Percentiles rank a stretch among this genome's conserved stretches.
phyloP scores from a whole-genome alignment of 2,329 filamentous ascomycete genomes.

The Aspergillus proliferans region DNA sequence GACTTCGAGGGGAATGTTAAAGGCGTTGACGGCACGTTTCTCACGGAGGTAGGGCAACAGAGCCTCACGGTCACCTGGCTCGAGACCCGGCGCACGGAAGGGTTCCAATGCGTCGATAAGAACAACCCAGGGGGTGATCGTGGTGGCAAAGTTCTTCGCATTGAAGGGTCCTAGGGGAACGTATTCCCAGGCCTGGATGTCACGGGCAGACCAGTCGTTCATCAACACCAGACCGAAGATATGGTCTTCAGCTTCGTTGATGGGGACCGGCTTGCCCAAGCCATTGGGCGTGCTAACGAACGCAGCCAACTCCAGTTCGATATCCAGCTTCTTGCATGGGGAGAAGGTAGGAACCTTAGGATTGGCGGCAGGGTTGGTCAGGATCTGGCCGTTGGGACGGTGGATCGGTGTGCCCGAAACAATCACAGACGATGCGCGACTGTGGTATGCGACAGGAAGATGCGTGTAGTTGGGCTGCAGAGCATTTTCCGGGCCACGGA shows the following conservation, averaged over 20 bases:
- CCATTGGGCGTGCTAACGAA: constrained; percentile 62
- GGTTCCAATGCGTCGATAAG: constrained; percentile 68
- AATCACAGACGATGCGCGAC: constrained; percentile 68
- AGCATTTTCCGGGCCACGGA: constrained; percentile 65
- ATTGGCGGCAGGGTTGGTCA: constrained; percentile 56
- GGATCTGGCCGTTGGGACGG: constrained; percentile 69
- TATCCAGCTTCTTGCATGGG: constrained; percentile 63
- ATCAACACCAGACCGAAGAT: constrained; percentile 76
- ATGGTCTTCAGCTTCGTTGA: constrained; percentile 60
- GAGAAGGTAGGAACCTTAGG: constrained; percentile 59
- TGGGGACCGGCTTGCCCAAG: constrained; percentile 58
- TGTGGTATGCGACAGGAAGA: constrained; percentile 76
- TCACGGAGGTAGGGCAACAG: constrained; percentile 61
- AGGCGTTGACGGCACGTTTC: constrained; percentile 50
- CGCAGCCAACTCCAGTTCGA: constrained; percentile 74
- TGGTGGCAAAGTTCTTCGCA: constrained; percentile 75
- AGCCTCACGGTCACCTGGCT: constrained; percentile 46
- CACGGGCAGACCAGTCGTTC: constrained; percentile 82
- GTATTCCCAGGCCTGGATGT: constrained; percentile 81
- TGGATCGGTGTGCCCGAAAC: constrained; percentile 66
- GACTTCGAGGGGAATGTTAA: constrained; percentile 64
- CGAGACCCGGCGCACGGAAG: constrained; percentile 52
- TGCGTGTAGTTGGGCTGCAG: constrained; percentile 77
- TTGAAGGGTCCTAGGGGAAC: constrained; percentile 77
- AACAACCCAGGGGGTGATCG: constrained; percentile 73